A percentile compares a stretch with the other conserved stretches of the same genome.
phyloP scores from a whole-genome alignment of 2,329 filamentous ascomycete species.

The Diaporthe amygdali region DNA sequence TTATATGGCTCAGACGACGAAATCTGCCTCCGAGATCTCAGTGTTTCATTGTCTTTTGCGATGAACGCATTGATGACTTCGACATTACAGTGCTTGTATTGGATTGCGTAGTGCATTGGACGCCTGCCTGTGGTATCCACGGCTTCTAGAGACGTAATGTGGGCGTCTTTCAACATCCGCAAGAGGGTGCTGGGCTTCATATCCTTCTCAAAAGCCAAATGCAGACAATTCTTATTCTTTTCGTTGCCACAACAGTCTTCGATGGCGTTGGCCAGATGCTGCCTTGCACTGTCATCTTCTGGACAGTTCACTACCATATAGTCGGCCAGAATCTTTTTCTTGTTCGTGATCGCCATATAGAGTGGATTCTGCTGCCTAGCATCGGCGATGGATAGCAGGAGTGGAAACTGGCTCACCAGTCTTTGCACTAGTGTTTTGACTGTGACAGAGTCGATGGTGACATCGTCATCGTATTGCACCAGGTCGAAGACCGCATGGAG shows the following conservation, averaged over 20 bases:
- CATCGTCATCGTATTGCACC: background rate
- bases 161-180: background rate
- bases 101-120: background rate
- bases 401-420: background rate
- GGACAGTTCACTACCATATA: background rate
- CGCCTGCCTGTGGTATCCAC: background rate
- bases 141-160: background rate
- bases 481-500: background rate
- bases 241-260: background rate
- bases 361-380: background rate
- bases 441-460: background rate
- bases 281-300: background rate
- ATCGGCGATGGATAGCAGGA: background rate
- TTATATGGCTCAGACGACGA: background rate
- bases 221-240: background rate
- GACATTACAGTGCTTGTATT: background rate
- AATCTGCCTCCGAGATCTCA: too few species aligned
- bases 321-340: background rate
- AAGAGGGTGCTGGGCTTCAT: fast-evolving
- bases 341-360: background rate
- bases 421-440: background rate
- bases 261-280: background rate
- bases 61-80: background rate
- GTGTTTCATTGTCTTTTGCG: background rate
- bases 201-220: background rate